Percentiles rank a stretch among this genome's conserved stretches.
phyloP scores from a whole-genome alignment of 2,329 filamentous ascomycete genomes.

The Phoma sp. region DNA sequence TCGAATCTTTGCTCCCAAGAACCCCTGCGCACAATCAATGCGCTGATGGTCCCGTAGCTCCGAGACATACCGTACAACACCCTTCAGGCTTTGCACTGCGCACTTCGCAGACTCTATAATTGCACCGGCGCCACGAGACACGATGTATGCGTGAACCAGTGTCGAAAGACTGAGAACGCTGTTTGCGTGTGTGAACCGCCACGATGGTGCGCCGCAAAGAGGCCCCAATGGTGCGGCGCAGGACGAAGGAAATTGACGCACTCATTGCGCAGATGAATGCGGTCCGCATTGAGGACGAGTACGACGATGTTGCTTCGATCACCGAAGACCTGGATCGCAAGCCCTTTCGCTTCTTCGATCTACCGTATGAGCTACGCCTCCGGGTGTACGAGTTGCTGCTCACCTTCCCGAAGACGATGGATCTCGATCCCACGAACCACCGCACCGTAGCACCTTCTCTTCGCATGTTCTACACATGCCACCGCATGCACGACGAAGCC shows the following conservation, averaged over 20 bases:
- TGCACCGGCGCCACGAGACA: slow-evolving; percentile 25
- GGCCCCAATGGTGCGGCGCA: slow-evolving; percentile 27
- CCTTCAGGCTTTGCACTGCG: neutral
- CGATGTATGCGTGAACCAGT: slow-evolving; percentile 54
- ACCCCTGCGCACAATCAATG: slow-evolving; percentile 40
- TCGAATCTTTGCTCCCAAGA: slow-evolving; percentile 50
- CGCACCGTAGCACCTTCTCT: slow-evolving; percentile 66
- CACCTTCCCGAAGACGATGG: slow-evolving; percentile 63
- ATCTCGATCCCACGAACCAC: slow-evolving; percentile 72
- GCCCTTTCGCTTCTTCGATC: slow-evolving; percentile 60
- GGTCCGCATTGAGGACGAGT: slow-evolving; percentile 25
- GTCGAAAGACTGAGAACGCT: slow-evolving; percentile 43
- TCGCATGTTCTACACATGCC: slow-evolving; percentile 71
- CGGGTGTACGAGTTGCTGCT: slow-evolving; percentile 58
- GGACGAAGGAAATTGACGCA: slow-evolving; percentile 36
- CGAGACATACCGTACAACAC: slow-evolving; percentile 35
- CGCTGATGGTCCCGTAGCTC: slow-evolving; percentile 48
- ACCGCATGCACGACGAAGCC: slow-evolving; percentile 59
- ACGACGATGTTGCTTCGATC: slow-evolving; percentile 13
- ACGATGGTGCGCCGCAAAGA: slow-evolving; percentile 23
- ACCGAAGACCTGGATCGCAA: slow-evolving; percentile 17
- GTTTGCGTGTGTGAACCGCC: slow-evolving; percentile 20
- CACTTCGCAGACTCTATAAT: neutral
- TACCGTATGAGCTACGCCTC: slow-evolving; percentile 62
- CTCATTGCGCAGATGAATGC: slow-evolving; percentile 36